Base-by-base conservation (phyloP, 148 eudicot species). In the Rhododendron mucronatum region DNA sequence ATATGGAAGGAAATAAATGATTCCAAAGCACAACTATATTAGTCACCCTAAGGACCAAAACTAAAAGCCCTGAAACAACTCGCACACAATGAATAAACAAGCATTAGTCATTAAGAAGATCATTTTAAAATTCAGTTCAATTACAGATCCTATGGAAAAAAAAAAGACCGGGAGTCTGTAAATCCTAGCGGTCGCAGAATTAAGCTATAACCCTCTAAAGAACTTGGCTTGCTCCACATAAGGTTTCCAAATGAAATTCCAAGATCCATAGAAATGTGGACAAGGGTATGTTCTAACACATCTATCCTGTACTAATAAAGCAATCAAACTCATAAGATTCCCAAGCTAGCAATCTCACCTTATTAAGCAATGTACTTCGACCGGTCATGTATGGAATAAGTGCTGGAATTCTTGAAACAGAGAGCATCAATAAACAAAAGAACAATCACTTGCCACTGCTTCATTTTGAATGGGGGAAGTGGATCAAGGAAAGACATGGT, bases 401-500 rank as follows among this genome's bases (percentile, higher is more conserved):
- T 80, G 93, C 93, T 85, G 98, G 98, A 86, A 97, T 91, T 87
- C 93, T 93, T 63, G 92, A 90, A 78, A 95, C 94, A 45, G 99
- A 93, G 61, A 97, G 95, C 98, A 87, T 97, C 98, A 79, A 97
- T 84, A 85, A 94, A 94, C 89, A 95, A 87, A 85, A 95, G 95
- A 85, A 89, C 91, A 81, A 95, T 89, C 67, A 95, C 93, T 87
- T 95, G 96, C 99, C 99, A 97, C 88, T 95, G 98, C 89, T 92
- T 95, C 88, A 90, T 86, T 85, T 93, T 93, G 83, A 97, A 92
- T 53, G 95, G 88, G 79, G 99, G 99, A 86, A 97, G 93, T 86
- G 95, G 90, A 84, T 97, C 98, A 84, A 91, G 69, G 87, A 97
- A 95, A 26, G 99, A 94, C 99, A 97, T 94, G 44, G 99, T 97